Base-by-base conservation (phyloP, 169 alveolate genomes). In the Cyclospora cayetanensis region DNA sequence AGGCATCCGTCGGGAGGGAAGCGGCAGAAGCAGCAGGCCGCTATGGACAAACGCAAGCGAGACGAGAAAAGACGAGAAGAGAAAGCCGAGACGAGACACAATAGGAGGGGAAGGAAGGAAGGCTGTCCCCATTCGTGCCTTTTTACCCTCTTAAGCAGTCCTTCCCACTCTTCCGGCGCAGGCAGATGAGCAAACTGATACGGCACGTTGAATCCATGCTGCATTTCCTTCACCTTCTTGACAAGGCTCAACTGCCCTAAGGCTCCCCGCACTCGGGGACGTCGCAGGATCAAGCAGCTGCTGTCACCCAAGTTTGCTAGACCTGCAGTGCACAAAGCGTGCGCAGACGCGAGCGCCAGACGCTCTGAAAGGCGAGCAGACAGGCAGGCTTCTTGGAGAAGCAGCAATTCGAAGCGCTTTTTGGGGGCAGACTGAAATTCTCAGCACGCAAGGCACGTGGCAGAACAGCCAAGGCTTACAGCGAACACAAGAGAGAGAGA, bases 301-400 rank as follows among this genome's bases (percentile, higher is more conserved):
- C 94, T 86, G 90, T 93, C 95, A 25, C 95, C 95, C 92, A 93
- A 88, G 87, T 91, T 91, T 37, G 95, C 95, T 34, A 93, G 27
- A 0, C 92, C 91, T 84, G 29, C 37, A 9, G 31, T 15, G 20
- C 85, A 29, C 25, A 29, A 25, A 0, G 34, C 85, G 1, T 29
- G 27, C 63, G 25, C 22, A n/a, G n/a, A n/a, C n/a, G n/a, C n/a
- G n/a, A n/a, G n/a, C n/a, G n/a, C n/a, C n/a, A n/a, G n/a, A n/a
- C n/a, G n/a, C n/a, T n/a, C n/a, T n/a, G n/a, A n/a, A n/a, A n/a
- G n/a, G n/a, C n/a, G n/a, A n/a, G n/a, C n/a, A n/a, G n/a, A n/a
- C n/a, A n/a, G n/a, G n/a, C n/a, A n/a, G n/a, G n/a, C n/a, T n/a
- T n/a, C n/a, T n/a, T n/a, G n/a, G n/a, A n/a, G n/a, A n/a, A n/a